Base-by-base conservation (phyloP, 2,329 filamentous ascomycete species). In the Fusarium newnesense region DNA sequence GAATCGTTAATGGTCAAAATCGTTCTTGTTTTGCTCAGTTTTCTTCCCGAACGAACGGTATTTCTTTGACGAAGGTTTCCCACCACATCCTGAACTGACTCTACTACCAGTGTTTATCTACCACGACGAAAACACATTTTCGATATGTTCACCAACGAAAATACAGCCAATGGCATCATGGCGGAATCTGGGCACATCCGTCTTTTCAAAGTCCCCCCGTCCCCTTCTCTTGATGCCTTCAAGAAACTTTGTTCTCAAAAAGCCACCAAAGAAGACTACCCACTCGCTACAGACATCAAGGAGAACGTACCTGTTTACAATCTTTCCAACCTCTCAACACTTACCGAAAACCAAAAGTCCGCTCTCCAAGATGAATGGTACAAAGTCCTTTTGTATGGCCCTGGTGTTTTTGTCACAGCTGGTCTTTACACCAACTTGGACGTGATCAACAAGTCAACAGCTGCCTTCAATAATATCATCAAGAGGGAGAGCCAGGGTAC, bases 281-380 rank as follows among this genome's bases (percentile, higher is more conserved):
- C 87, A 0, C 82, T 88, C 2, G 84, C 87, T 2, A 75, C 75
- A 11, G 68, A 79, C 8, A 80, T 89, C 30, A 60, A 83, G 28
- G 79, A 83, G 43, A 89, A 90, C 70, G 82, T 91, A 7, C 89
- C 89, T 2, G 84, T 90, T 67, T 91, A 91, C 79, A 79, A 87
- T 39, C 81, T 88, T 10, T 73, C 79, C 0, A 68, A 76, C 5
- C 82, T 84, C 64, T 78, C 83, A 8, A 47, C 69, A 8, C 49
- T 79, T 24, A 73, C 61, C 2, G 40, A 62, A 4, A 59, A 66
- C 4, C 72, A 77, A 40, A 77, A 73, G n/a, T 70, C 80, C 21
- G 75, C 78, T 8, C 84, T 91, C 5, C 88, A 91, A 77, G 86
- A 91, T 70, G 90, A 91, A 81, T 89, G 88, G 85, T 86, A 90